Base-by-base conservation (phyloP, 768 basidiomycete species). In the Cubamyces sp. region DNA sequence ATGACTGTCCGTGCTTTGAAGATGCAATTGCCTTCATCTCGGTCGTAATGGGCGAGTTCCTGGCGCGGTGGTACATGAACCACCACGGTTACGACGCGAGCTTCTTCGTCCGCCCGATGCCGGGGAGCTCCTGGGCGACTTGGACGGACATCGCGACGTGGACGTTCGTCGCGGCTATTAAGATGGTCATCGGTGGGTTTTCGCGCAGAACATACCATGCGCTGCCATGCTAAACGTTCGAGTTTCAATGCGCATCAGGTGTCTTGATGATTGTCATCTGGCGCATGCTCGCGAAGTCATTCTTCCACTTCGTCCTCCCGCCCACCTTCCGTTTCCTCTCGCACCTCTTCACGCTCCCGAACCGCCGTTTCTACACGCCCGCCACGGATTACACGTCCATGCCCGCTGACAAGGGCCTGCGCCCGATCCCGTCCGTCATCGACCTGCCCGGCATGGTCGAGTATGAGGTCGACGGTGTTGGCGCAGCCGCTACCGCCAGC, bases 1-100 rank as follows among this genome's bases (percentile, higher is more conserved):
- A 98, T 60, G 94, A 96, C 69, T 98, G 96, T 67, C 96, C 96
- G 2, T 98, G 96, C 75, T 99, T 97, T 74, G 96, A 97, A 71
- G 96, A 98, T 70, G 93, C 96, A 3, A 96, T 98, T 53, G 94
- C 96, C 0, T 90, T 95, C 65, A 76, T 91, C n/a, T 88, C 91
- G 25, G 94, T 94, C 43, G 80, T 92, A 18, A 78, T 90, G 39
- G 96, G 96, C n/a, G 77, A 81, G 19, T 76, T 84, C 23, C 71
- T 94, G 0, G 86, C 85, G 0, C 79, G 83, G 46, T 97, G 95
- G 94, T 79, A 74, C 28, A 79, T 79, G 70, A 66, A 58, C 12
- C 80, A 79, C 41, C 73, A 74, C 43, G 81, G 78, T n/a, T 70
- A 79, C 57, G 70, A 71, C 50, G 42, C 66, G 14, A 60, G 61